Evolutionary conservation across 495 filamentous ascomycete genomes (phyloP).

Genomic region (Peziza echinospora): DNA sequence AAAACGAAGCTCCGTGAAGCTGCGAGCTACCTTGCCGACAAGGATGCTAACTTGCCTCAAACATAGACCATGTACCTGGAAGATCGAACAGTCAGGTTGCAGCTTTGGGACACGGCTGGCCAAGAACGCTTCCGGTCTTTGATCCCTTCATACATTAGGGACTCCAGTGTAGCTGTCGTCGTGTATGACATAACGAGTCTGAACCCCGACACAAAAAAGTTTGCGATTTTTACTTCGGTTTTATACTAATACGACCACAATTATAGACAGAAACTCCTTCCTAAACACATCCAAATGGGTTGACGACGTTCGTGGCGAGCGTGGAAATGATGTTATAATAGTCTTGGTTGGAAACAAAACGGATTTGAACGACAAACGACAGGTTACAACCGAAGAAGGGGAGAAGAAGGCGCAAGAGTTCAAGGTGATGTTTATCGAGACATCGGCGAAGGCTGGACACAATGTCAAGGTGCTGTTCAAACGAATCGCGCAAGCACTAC

Average conservation of each 20-base stretch:
- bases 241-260: not conserved
- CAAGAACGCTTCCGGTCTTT: conserved; percentile 92
- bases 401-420: conserved; percentile 98
- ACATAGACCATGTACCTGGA: conserved; percentile 94
- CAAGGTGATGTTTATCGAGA: conserved; percentile 95
- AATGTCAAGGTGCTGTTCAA: conserved; percentile 95
- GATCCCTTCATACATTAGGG: conserved; percentile 94
- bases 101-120: conserved; percentile 95
- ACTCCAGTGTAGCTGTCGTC: conserved; percentile 89
- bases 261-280: conserved; percentile 65
- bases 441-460: conserved; percentile 90
- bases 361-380: conserved; percentile 88
- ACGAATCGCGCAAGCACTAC: conserved; percentile 90
- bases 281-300: conserved; percentile 98
- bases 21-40: not conserved
- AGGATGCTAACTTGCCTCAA: not conserved
- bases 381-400: conserved; percentile 82
- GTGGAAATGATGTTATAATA: conserved; percentile 95
- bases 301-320: conserved; percentile 88
- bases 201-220: conserved; percentile 5
- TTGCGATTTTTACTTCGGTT: not conserved
- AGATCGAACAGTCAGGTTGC: conserved; percentile 88
- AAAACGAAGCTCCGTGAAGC: conserved; percentile 1
- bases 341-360: conserved; percentile 98
- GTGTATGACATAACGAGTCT: conserved; percentile 93